phyloP scores from a whole-genome alignment of 2,329 filamentous ascomycete species.

The Neoarthrinium moseri region DNA sequence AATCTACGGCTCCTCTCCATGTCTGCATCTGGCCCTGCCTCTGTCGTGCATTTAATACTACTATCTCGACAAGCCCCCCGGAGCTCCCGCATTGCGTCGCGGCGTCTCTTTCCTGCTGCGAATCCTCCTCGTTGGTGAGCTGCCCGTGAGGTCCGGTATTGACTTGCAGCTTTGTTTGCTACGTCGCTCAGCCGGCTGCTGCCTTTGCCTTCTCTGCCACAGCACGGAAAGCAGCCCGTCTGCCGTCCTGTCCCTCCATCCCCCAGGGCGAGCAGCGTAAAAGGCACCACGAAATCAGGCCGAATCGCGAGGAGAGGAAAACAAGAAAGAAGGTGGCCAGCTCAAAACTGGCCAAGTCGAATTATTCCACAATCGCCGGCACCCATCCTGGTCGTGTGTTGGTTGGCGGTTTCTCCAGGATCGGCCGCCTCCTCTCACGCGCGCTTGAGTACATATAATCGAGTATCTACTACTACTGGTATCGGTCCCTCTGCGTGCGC shows the following conservation, averaged over 20 bases:
- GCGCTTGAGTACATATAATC: conserved; percentile 19
- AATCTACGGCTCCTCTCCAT: conserved; percentile 32
- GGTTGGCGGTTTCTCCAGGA: conserved; percentile 24
- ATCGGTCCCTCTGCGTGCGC: conserved; percentile 14
- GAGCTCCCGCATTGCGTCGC: conserved; percentile 25
- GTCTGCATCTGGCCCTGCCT: conserved; percentile 27
- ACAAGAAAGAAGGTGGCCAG: conserved; percentile 11
- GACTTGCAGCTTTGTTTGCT: conserved; percentile 23
- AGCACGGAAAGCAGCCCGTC: conserved; percentile 2
- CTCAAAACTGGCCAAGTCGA: background rate
- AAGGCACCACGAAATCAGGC: background rate
- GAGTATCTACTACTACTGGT: conserved; percentile 15
- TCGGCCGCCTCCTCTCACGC: conserved; percentile 25
- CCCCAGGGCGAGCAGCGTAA: conserved; percentile 2
- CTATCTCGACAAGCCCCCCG: conserved; percentile 26
- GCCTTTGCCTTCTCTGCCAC: conserved; percentile 17
- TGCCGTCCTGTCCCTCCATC: conserved; percentile 18
- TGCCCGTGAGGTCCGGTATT: conserved; percentile 19
- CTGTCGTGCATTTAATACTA: conserved; percentile 30
- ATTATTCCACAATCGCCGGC: conserved; percentile 16
- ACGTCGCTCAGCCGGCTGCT: conserved; percentile 16
- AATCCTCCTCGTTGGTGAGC: conserved; percentile 21
- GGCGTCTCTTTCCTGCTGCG: conserved; percentile 24
- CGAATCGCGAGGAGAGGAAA: conserved; percentile 8
- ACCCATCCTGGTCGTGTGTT: conserved; percentile 22